phyloP scores from a whole-genome alignment of 306 rosid species.

The Pyrus communis region DNA sequence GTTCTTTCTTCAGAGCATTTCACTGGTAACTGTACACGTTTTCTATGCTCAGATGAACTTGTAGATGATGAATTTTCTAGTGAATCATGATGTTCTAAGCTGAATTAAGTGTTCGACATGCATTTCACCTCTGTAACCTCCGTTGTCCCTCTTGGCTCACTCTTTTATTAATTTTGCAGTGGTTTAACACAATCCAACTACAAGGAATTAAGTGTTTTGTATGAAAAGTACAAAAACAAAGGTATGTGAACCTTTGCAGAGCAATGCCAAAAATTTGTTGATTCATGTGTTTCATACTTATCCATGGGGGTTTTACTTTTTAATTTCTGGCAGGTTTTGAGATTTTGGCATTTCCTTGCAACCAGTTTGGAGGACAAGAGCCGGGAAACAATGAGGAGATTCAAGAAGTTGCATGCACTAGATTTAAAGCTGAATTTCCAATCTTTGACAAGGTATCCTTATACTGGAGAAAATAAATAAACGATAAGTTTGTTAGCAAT shows the following conservation, averaged over 20 bases:
- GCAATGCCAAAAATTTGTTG: background rate
- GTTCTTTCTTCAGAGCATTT: background rate
- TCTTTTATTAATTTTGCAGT: slow-evolving; percentile 39
- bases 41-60: background rate
- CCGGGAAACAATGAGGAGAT: slow-evolving; percentile 79
- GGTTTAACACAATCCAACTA: slow-evolving; percentile 84
- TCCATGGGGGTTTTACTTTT: background rate
- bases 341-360: slow-evolving; percentile 98
- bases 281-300: background rate
- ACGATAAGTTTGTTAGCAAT: background rate
- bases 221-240: slow-evolving; percentile 70
- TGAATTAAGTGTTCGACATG: background rate
- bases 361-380: slow-evolving; percentile 83
- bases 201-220: slow-evolving; percentile 60
- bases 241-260: slow-evolving; percentile 32
- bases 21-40: background rate
- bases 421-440: slow-evolving; percentile 82
- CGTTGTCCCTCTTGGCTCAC: background rate
- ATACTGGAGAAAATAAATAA: background rate
- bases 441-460: slow-evolving; percentile 73
- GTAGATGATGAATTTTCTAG: background rate
- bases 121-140: background rate
- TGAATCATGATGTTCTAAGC: background rate
- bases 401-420: slow-evolving; percentile 66
- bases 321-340: slow-evolving; percentile 44